phyloP scores from a whole-genome alignment of 192 early-diverging fungal genomes.

The Podila horticola region DNA sequence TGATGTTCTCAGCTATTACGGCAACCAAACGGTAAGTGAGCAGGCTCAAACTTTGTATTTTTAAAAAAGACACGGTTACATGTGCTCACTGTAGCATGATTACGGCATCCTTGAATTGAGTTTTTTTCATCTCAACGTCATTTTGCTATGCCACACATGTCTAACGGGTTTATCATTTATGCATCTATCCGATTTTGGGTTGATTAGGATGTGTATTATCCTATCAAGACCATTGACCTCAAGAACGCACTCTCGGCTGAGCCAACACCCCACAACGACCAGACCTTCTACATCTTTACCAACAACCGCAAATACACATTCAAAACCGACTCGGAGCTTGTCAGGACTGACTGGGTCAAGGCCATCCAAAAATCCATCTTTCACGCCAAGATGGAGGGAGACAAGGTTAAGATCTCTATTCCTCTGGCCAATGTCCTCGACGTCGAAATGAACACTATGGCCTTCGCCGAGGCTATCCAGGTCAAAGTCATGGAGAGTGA shows the following conservation, averaged over 20 bases:
- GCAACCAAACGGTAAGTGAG: slow-evolving; percentile 56
- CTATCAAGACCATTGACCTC: slow-evolving; percentile 67
- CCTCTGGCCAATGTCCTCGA: slow-evolving; percentile 65
- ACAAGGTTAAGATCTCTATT: slow-evolving; percentile 67
- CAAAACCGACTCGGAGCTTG: slow-evolving; percentile 65
- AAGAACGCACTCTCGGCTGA: slow-evolving; percentile 66
- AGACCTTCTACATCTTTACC: slow-evolving; percentile 60
- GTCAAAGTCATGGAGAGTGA: slow-evolving; percentile 62
- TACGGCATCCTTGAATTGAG: too few relatives aligned
- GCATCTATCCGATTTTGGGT: background rate
- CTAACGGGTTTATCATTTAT: background rate
- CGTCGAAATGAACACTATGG: slow-evolving; percentile 60
- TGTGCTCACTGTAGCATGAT: too few relatives aligned
- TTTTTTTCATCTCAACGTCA: background rate
- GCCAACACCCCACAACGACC: slow-evolving; percentile 48
- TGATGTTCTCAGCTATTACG: slow-evolving; percentile 66
- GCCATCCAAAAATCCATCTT: slow-evolving; percentile 66
- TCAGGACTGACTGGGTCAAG: slow-evolving; percentile 68
- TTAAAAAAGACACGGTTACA: background rate
- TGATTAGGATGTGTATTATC: slow-evolving; percentile 65
- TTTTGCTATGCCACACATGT: background rate
- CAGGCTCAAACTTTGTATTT: background rate
- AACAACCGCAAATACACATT: slow-evolving; percentile 62
- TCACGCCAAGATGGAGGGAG: slow-evolving; percentile 65
- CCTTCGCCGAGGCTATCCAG: slow-evolving; percentile 62